Evolutionary conservation across 2,329 filamentous ascomycete genomes (phyloP).

Genomic region (Botryotinia narcissicola): DNA sequence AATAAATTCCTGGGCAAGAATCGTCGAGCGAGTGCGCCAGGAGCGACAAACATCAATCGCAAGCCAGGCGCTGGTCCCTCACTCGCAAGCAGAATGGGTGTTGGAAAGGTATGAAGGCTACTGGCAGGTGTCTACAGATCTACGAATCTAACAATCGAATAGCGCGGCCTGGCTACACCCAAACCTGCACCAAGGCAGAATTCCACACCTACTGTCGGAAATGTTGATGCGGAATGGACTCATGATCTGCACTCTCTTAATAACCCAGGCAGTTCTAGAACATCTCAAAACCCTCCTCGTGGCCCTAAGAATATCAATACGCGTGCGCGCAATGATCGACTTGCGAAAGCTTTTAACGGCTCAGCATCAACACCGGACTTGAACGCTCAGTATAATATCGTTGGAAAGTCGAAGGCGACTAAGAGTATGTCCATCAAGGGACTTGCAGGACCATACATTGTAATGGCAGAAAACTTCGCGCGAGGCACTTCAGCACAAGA

Average conservation of each 20-base stretch:
- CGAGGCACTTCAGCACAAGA: conserved; percentile 78
- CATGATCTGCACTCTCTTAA: conserved; percentile 62
- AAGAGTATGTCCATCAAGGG: conserved; percentile 68
- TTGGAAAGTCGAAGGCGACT: conserved; percentile 38
- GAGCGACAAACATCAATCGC: conserved; percentile 45
- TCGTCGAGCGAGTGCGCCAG: conserved; percentile 56
- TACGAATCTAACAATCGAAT: conserved; percentile 22
- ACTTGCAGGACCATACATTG: conserved; percentile 66
- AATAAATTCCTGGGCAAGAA: conserved; percentile 66
- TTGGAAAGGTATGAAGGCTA: conserved; percentile 59
- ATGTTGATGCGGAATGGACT: conserved; percentile 67
- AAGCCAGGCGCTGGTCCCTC: conserved; percentile 51
- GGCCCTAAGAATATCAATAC: conserved; percentile 31
- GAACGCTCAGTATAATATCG: conserved; percentile 38
- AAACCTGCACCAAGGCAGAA: conserved; percentile 26
- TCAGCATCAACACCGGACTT: conserved; percentile 37
- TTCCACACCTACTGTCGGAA: conserved; percentile 45
- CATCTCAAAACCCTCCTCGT: conserved; percentile 42
- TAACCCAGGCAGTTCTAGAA: conserved; percentile 43
- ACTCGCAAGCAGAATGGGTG: conserved; percentile 69
- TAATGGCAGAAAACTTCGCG: conserved; percentile 80
- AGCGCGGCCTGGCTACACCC: conserved; percentile 31
- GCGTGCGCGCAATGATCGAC: conserved; percentile 33
- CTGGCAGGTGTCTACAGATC: neutral
- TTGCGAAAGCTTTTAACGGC: conserved; percentile 32